Conservation (phyloP, 2,329 filamentous ascomycete genomes). For the Myriangium duriaei region DNA sequence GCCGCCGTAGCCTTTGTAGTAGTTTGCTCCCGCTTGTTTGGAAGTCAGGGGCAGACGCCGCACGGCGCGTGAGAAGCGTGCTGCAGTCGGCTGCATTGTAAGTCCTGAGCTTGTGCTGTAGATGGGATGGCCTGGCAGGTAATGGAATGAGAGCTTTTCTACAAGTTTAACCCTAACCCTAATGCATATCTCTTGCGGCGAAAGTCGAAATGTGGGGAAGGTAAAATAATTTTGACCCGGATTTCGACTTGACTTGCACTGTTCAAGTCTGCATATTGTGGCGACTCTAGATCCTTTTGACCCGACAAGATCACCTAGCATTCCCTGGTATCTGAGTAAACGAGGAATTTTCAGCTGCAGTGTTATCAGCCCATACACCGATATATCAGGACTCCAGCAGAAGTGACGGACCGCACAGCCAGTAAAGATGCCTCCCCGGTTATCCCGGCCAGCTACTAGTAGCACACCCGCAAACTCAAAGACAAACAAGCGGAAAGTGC, state of each 20-base stretch:
- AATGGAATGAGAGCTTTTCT: background rate
- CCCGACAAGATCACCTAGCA: too few relatives aligned
- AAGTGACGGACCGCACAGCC: background rate
- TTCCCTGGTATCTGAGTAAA: too few relatives aligned
- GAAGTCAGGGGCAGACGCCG: slow-evolving; percentile 74
- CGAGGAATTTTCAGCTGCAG: too few relatives aligned
- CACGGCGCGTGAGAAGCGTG: slow-evolving; percentile 39
- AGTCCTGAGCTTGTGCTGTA: background rate
- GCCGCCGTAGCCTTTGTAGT: slow-evolving; percentile 90
- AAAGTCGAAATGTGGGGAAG: slow-evolving; percentile 1
- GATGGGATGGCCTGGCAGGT: background rate
- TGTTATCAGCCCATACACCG: background rate
- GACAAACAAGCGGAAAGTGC: slow-evolving; percentile 4
- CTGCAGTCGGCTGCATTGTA: background rate
- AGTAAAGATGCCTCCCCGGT: slow-evolving; percentile 32
- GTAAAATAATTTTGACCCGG: slow-evolving; percentile 1
- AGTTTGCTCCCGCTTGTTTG: slow-evolving; percentile 85
- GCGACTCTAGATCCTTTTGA: too few relatives aligned
- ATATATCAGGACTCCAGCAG: background rate
- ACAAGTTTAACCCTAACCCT: slow-evolving; percentile 8
- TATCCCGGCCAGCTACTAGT: slow-evolving; percentile 26
- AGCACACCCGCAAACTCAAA: slow-evolving; percentile 21
- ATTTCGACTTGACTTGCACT: slow-evolving; percentile 6
- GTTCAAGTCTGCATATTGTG: too few relatives aligned
- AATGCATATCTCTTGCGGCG: background rate